A percentile compares a stretch with the other conserved stretches of the same genome.
phyloP scores from a whole-genome alignment of 1,284 basidiomycete genomes.

The Anthracocystis setariae region DNA sequence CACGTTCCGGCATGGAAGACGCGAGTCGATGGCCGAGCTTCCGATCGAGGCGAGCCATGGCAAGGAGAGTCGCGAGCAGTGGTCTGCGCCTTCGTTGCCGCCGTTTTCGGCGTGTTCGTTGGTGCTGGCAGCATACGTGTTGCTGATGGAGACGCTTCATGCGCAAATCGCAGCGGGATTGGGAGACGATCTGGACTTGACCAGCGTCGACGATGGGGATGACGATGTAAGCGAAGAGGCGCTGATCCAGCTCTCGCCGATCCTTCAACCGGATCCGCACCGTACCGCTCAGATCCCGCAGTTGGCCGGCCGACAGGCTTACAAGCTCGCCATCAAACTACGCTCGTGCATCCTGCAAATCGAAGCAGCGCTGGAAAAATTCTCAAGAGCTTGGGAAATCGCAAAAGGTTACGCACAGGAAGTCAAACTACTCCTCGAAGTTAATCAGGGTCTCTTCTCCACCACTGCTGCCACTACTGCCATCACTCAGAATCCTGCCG shows the following conservation, averaged over 20 bases:
- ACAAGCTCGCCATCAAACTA: slow-evolving; percentile 34
- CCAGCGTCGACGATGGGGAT: slow-evolving; percentile 12
- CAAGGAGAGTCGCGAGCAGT: slow-evolving; percentile 38
- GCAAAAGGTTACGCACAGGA: slow-evolving; percentile 47
- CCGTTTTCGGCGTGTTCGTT: slow-evolving; percentile 58
- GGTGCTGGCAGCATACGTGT: slow-evolving; percentile 55
- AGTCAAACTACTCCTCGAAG: slow-evolving; percentile 40
- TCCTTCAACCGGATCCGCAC: slow-evolving; percentile 38
- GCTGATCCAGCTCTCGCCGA: slow-evolving; percentile 29
- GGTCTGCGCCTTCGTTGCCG: slow-evolving; percentile 51
- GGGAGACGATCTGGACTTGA: slow-evolving; percentile 34
- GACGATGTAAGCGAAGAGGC: slow-evolving; percentile 20
- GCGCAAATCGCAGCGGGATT: slow-evolving; percentile 44
- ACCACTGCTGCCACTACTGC: slow-evolving; percentile 2
- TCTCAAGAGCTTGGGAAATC: slow-evolving; percentile 47
- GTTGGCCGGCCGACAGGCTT: slow-evolving; percentile 27
- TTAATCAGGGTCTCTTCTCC: slow-evolving; percentile 42
- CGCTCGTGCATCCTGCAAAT: slow-evolving; percentile 40
- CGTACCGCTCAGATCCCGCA: slow-evolving; percentile 18
- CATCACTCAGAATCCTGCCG: slow-evolving; percentile 13
- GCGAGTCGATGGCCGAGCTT: slow-evolving; percentile 34
- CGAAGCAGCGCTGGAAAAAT: slow-evolving; percentile 41
- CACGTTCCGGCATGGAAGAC: slow-evolving; percentile 39
- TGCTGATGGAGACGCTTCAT: slow-evolving; percentile 58
- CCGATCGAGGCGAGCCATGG: slow-evolving; percentile 27